Evolutionary conservation across 306 rosid species (phyloP), one percentile per base, ranked within the genome.

Genomic region (Trifolium dubium): DNA sequence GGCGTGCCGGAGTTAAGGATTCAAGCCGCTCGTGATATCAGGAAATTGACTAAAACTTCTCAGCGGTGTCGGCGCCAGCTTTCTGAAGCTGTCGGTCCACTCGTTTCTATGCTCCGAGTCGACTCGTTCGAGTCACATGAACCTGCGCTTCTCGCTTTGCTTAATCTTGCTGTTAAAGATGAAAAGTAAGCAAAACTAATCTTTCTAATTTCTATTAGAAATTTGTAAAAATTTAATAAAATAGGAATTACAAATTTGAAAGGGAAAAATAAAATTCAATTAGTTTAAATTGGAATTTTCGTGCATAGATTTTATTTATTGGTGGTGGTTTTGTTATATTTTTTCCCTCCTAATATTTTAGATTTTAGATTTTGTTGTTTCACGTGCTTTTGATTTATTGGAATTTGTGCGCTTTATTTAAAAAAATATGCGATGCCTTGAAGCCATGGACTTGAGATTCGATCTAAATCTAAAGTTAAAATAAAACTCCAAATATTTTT

Each of bases 91-190:
- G 81, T 89, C 78, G 85, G 85, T 7, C 83, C 88, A 8, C 94
- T 89, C 74, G 94, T 89, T 8, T 72, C 84, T 72, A 89, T 89
- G 94, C 86, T 79, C 84, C 88, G 87, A 14, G 51, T 56, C 29
- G 85, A 80, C 89, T 91, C 89, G 60, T 71, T 88, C 58, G 97
- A 87, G 60, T 80, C 86, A 2, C 88, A 80, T 34, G 95, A 94
- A 74, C 69, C 92, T 1, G 94, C 97, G 17, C 92, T 94, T 14
- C 96, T 91, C 54, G 97, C 98, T 6, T 86, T 94, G 77, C 97
- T 94, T 70, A 94, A 94, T 75, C 98, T 94, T 67, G 98, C 98
- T 82, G 98, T 94, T 71, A 88, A 92, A 59, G 97, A 94, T 67
- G 97, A 94, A 73, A 88, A 86, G 98, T 94, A 87, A 28, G 59